These are phyloP conservation scores for Alternaria atra DNA, from an alignment of 2,329 filamentous ascomycete species.

Conservation along the genomic window DNA sequence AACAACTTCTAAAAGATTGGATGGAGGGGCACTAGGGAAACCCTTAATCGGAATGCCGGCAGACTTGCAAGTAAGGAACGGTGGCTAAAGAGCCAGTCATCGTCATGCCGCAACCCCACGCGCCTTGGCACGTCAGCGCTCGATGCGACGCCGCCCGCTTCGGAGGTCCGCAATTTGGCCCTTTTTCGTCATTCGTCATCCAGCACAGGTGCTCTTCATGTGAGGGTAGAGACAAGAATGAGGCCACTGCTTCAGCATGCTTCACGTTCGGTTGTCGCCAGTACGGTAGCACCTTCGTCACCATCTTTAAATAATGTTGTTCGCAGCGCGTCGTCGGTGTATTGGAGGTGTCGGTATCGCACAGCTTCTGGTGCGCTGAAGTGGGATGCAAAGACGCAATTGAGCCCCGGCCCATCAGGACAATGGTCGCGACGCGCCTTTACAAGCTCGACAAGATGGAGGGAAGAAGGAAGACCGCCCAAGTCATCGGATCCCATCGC, in stretches of 20 bases:
- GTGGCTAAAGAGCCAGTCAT: constrained; percentile 15
- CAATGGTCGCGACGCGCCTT: constrained; percentile 25
- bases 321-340: constrained; percentile 31
- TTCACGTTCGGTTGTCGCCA: constrained; percentile 43
- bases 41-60: constrained; percentile 33
- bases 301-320: constrained; percentile 21
- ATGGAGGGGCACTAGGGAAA: constrained; percentile 27
- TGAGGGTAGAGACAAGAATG: constrained; percentile 45
- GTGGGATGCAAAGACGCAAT: constrained; percentile 14
- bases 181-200: constrained; percentile 27
- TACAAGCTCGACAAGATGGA: constrained; percentile 30
- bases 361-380: constrained; percentile 26
- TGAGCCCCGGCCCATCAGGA: background rate
- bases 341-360: constrained; percentile 43
- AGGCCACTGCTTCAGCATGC: constrained; percentile 54
- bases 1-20: background rate
- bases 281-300: constrained; percentile 21
- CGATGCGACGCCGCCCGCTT: constrained; percentile 21
- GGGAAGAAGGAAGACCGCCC: constrained; percentile 32
- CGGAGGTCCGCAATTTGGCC: constrained; percentile 15
- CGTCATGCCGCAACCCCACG: constrained; percentile 28
- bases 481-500: constrained; percentile 24
- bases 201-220: constrained; percentile 29
- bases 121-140: constrained; percentile 40
- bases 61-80: constrained; percentile 14